Percentiles rank a stretch among this genome's conserved stretches.
These are phyloP conservation scores for Leccinum pachyderme DNA, from an alignment of 1,284 basidiomycete genomes.

Conservation along the genomic window DNA sequence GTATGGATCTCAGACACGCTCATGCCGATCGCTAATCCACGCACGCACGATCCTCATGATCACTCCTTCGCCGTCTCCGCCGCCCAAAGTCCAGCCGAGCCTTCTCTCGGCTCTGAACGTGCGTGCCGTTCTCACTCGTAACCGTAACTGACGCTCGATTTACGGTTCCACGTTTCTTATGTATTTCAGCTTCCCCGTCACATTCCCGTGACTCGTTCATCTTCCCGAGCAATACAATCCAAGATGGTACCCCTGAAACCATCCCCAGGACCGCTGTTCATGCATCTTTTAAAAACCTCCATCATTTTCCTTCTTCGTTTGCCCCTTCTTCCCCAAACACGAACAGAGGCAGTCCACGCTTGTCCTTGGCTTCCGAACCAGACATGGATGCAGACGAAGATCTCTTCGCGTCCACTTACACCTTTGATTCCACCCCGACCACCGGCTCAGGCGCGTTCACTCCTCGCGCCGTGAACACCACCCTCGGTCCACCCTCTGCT, in stretches of 20 bases:
- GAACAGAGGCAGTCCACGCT: conserved; percentile 24
- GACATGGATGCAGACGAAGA: conserved; percentile 30
- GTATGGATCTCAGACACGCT: conserved; percentile 55
- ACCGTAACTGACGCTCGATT: conserved; percentile 8
- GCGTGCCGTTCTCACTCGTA: conserved; percentile 14
- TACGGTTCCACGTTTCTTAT: conserved; percentile 21
- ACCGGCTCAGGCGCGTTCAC: conserved; percentile 17
- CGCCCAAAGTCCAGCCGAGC: conserved; percentile 16
- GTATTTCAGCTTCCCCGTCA: conserved; percentile 17
- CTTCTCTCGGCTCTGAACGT: conserved; percentile 19
- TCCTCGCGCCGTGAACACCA: conserved; percentile 15
- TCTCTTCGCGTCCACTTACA: conserved; percentile 35
- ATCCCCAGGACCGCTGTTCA: conserved; percentile 20
- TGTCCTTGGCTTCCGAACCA: conserved; percentile 24
- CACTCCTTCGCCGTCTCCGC: conserved; percentile 13
- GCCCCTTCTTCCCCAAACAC: conserved; percentile 29
- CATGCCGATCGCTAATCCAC: conserved; percentile 6
- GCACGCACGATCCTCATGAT: conserved; percentile 4
- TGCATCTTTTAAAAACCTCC: conserved; percentile 17
- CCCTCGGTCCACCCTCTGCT: conserved; percentile 37
- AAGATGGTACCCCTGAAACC: conserved; percentile 29
- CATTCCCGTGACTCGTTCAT: conserved; percentile 39
- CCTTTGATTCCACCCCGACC: conserved; percentile 28
- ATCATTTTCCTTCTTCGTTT: conserved; percentile 23
- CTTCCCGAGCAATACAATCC: conserved; percentile 33